Evolutionary conservation across 176 grass and related monocot genomes (phyloP).

Genomic region (Dendrocalamus sinicus): DNA sequence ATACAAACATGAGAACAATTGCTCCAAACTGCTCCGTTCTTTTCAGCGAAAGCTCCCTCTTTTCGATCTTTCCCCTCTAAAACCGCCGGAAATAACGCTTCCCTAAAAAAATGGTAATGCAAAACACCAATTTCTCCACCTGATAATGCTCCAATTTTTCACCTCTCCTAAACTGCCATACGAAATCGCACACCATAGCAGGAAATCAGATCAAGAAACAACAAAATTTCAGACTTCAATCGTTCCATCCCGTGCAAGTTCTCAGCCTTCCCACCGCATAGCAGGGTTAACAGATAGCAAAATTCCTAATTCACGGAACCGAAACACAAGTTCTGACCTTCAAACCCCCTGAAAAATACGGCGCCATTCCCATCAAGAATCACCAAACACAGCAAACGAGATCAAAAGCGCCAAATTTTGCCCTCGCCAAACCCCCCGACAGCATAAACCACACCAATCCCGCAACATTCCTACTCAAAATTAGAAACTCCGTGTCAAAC

Average conservation of each 20-base stretch:
- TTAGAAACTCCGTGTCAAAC: background rate
- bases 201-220: constrained; percentile 8
- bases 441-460: constrained; percentile 28
- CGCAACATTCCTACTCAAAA: background rate
- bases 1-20: constrained; percentile 2
- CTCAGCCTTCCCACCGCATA: background rate
- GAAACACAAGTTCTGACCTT: constrained; percentile 5
- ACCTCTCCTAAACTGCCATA: background rate
- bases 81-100: background rate
- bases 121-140: background rate
- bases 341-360: background rate
- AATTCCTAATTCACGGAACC: constrained; percentile 5
- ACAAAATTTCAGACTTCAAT: background rate
- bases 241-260: background rate
- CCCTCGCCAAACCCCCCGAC: background rate
- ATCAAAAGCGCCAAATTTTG: background rate
- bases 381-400: background rate
- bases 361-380: background rate
- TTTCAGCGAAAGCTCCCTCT: background rate
- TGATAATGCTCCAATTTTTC: background rate
- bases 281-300: background rate
- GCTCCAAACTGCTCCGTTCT: background rate
- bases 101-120: background rate
- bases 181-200: background rate
- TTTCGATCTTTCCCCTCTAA: background rate